Percentiles rank a stretch among this genome's conserved stretches.
These are phyloP conservation scores for Pseudozyma flocculosa DNA, from an alignment of 1,284 basidiomycete species.

Conservation along the genomic window DNA sequence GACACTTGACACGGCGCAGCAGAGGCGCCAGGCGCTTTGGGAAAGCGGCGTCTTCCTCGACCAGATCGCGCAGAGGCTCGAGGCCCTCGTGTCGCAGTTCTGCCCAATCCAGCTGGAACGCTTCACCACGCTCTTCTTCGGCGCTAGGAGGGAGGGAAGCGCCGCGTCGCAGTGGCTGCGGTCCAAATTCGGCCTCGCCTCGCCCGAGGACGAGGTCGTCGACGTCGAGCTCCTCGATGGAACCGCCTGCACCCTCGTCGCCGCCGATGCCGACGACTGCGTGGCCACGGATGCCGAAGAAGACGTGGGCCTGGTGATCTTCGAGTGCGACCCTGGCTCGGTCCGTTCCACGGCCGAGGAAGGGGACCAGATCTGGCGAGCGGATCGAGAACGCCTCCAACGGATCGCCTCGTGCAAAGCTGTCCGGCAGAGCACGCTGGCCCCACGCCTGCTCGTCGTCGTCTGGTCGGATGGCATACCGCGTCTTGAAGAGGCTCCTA, in stretches of 20 bases:
- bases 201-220: neutral
- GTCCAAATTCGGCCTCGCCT: conserved; percentile 21
- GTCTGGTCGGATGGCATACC: conserved; percentile 8
- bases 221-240: conserved; percentile 23
- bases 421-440: conserved; percentile 9
- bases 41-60: conserved; percentile 19
- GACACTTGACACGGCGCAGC: neutral
- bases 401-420: conserved; percentile 8
- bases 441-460: conserved; percentile 19
- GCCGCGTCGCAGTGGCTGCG: conserved; percentile 36
- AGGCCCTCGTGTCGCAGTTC: conserved; percentile 22
- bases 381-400: conserved; percentile 15
- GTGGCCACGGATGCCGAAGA: neutral
- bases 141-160: conserved; percentile 9
- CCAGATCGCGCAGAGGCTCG: conserved; percentile 19
- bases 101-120: conserved; percentile 16
- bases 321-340: conserved; percentile 19
- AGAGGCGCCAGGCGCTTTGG: conserved; percentile 25
- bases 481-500: neutral
- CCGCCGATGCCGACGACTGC: neutral
- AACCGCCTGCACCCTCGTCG: neutral
- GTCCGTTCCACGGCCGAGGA: conserved; percentile 7
- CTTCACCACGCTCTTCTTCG: conserved; percentile 15
- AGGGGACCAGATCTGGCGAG: neutral
- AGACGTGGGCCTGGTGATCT: conserved; percentile 26